These are phyloP conservation scores for Scedosporium minutisporum DNA, from an alignment of 2,329 filamentous ascomycete species.

Conservation along the genomic window DNA sequence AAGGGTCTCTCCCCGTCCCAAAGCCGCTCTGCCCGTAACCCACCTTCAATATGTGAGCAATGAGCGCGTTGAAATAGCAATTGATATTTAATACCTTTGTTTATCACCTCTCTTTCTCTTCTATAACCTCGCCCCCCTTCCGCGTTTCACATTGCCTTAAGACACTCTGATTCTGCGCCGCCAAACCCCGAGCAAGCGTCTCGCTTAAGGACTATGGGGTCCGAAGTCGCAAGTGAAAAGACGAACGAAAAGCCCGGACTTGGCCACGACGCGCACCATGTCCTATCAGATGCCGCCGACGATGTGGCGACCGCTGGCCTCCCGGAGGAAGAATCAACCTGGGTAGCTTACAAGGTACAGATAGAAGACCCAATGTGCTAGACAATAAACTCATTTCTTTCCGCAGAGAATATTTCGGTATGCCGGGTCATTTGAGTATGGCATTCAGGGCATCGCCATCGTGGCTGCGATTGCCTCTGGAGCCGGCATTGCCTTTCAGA, in stretches of 20 bases:
- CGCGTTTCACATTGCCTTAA: too few species aligned
- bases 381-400: neutral
- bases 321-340: constrained; percentile 10
- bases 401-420: constrained; percentile 10
- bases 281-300: neutral
- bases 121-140: too few species aligned
- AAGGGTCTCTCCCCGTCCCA: too few species aligned
- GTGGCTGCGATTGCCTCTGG: constrained; percentile 26
- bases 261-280: too few species aligned
- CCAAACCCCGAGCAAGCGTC: too few species aligned
- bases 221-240: neutral
- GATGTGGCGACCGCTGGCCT: constrained; percentile 7
- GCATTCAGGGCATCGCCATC: constrained; percentile 12
- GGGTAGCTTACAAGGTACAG: constrained; percentile 12
- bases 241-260: neutral
- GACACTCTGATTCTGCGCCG: too few species aligned
- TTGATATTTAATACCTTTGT: too few species aligned
- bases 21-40: too few species aligned
- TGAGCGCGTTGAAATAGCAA: too few species aligned
- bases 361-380: neutral
- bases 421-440: constrained; percentile 9
- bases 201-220: neutral
- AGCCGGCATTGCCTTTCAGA: constrained; percentile 39
- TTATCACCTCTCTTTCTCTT: too few species aligned
- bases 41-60: too few species aligned